These are phyloP conservation scores for Chaetomium strumarium DNA, from an alignment of 2,329 filamentous ascomycete genomes.

Conservation along the genomic window DNA sequence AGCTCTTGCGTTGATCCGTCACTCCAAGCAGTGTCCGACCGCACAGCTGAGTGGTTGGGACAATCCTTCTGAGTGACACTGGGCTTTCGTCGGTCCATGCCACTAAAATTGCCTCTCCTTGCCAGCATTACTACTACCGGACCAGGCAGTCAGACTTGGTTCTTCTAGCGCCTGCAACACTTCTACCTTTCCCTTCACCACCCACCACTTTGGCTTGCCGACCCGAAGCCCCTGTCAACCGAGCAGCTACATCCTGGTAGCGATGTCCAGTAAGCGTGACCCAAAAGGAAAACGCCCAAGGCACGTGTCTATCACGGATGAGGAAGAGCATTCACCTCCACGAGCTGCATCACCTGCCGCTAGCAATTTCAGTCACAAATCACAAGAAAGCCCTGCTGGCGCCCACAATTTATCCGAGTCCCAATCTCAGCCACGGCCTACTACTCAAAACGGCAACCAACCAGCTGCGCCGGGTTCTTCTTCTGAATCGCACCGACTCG, in stretches of 20 bases:
- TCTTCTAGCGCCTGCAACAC: no score
- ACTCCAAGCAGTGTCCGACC: no score
- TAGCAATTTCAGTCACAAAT: background rate
- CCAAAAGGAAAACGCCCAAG: background rate
- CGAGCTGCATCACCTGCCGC: background rate
- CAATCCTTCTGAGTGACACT: no score
- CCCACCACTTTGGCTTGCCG: background rate
- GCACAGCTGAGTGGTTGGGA: no score
- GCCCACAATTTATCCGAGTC: background rate
- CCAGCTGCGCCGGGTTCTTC: background rate
- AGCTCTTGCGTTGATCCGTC: no score
- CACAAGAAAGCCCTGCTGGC: constrained; percentile 2
- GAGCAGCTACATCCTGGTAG: background rate
- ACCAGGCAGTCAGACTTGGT: no score
- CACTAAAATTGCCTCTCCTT: no score
- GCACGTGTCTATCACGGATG: constrained; percentile 1
- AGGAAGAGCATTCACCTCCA: background rate
- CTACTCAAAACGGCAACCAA: background rate
- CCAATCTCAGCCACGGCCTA: background rate
- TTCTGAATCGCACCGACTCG: background rate
- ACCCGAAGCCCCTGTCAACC: background rate
- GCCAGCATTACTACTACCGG: no score
- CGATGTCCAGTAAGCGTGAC: background rate
- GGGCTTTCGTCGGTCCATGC: no score
- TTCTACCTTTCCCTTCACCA: no score